Evolutionary conservation across 2,329 filamentous ascomycete genomes (phyloP).

Genomic region (Aciculosporium take): DNA sequence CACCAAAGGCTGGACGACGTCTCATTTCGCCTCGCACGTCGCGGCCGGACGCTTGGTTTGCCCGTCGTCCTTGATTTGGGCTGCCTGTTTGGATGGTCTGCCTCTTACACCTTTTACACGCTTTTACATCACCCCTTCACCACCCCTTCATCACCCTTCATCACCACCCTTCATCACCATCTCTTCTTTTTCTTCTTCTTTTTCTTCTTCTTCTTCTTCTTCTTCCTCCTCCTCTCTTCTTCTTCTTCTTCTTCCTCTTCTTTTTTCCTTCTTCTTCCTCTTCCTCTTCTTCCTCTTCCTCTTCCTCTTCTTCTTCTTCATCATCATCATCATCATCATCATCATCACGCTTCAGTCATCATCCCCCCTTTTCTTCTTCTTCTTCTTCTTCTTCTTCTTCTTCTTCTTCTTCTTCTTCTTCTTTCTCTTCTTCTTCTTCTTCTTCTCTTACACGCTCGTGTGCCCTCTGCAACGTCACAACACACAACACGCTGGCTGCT

Average conservation of each 20-base stretch:
- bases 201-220: not conserved
- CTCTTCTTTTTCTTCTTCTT: too few species aligned
- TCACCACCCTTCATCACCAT: too few species aligned
- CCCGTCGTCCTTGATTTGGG: too few species aligned
- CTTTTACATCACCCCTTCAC: too few species aligned
- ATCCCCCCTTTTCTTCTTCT: not conserved
- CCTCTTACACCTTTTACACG: too few species aligned
- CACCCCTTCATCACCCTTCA: too few species aligned
- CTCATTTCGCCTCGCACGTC: too few species aligned
- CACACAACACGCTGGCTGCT: constrained; percentile 12
- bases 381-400: not conserved
- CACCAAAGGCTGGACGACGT: too few species aligned
- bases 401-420: constrained; percentile 8
- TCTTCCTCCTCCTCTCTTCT: constrained; percentile 4
- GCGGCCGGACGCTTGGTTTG: too few species aligned
- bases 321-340: not conserved
- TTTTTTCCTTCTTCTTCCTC: not conserved
- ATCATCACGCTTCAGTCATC: too few species aligned
- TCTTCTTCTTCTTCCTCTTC: not conserved
- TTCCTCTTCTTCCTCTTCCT: constrained; percentile 2
- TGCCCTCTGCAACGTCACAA: constrained; percentile 9
- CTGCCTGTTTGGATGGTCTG: too few species aligned
- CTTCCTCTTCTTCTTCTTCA: not conserved
- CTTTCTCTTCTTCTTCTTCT: constrained; percentile 9
- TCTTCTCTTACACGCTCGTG: constrained; percentile 8